Evolutionary conservation across 164 flowering plant species (phyloP).

Genomic region (Santalum album): DNA sequence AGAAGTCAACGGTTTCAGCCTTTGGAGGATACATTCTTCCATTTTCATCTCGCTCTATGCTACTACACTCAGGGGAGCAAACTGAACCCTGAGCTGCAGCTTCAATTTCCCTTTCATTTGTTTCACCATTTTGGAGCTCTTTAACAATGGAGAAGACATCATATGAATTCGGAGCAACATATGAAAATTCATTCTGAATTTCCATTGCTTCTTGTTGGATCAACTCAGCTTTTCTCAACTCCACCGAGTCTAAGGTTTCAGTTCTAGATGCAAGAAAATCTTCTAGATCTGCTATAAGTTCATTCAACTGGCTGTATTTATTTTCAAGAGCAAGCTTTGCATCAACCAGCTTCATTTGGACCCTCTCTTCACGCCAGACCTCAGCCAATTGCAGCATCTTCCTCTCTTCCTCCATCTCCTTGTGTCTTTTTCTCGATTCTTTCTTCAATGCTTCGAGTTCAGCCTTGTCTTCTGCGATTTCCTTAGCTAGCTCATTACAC

Average conservation of each 20-base stretch:
- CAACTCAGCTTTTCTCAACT: background rate
- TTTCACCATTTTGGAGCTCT: background rate
- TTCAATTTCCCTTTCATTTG: background rate
- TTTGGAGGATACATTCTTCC: background rate
- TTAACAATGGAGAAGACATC: background rate
- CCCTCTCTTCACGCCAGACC: slow-evolving; percentile 3
- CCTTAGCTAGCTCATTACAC: slow-evolving; percentile 3
- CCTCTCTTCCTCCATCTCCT: slow-evolving; percentile 6
- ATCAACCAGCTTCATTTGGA: slow-evolving; percentile 6
- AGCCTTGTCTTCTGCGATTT: slow-evolving; percentile 3
- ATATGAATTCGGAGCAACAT: background rate
- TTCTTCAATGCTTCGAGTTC: slow-evolving; percentile 1
- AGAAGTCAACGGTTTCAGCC: background rate
- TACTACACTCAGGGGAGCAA: background rate
- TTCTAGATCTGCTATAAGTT: background rate
- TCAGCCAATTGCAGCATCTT: slow-evolving; percentile 5
- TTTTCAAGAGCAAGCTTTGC: background rate
- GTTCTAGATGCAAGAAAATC: background rate
- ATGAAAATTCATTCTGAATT: background rate
- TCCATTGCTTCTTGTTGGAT: background rate
- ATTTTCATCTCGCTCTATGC: background rate
- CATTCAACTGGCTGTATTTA: background rate
- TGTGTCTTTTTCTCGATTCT: background rate
- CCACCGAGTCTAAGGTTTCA: background rate
- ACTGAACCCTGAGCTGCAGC: background rate